Evolutionary conservation across 805 yeast genomes (phyloP), one percentile per base, ranked within the genome.

Genomic region (Vanderwaltozyma verrucispora): DNA sequence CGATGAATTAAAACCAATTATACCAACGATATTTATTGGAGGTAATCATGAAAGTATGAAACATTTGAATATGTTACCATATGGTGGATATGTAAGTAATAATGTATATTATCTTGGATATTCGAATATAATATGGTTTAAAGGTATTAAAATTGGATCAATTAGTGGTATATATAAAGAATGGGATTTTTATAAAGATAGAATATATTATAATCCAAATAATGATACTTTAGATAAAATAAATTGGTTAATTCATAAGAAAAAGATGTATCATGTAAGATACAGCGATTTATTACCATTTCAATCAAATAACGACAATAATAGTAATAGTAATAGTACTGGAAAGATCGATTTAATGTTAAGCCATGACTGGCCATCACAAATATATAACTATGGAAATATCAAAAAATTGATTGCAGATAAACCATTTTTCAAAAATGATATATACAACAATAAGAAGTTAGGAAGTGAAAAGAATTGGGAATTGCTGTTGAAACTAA

Each of bases 291-390:
- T 72, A 38, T 44, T 75, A 27, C 81, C 80, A 43, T 60, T 85
- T 47, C 59, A 33, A 15, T 46, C 71, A 48, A 17, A 14, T 3
- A n/a, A 13, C 17, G 10, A n/a, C 12, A 33, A 9, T 19, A 17
- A 14, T 3, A n/a, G n/a, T 26, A n/a, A n/a, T 16, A 33, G 11
- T 19, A 7, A 12, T 2, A 10, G 16, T 6, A 16, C 15, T 12
- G 4, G n/a, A 21, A 14, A 17, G 13, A 48, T 71, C 41, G 82
- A 84, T 47, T 54, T 87, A 1, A 67, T 80, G 54, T 42, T 89
- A 37, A 73, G 84, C 24, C 98, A 92, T 59, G 98, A 92, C 63
- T 92, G 98, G 98, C 98, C 98, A 0, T 77, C 68, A 29, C 84
- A 82, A 3, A 77, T 88, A 9, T 80, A 71, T 30, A 60, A 73